Base-by-base conservation (phyloP, 768 basidiomycete genomes). In the Calvatia gigantea region DNA sequence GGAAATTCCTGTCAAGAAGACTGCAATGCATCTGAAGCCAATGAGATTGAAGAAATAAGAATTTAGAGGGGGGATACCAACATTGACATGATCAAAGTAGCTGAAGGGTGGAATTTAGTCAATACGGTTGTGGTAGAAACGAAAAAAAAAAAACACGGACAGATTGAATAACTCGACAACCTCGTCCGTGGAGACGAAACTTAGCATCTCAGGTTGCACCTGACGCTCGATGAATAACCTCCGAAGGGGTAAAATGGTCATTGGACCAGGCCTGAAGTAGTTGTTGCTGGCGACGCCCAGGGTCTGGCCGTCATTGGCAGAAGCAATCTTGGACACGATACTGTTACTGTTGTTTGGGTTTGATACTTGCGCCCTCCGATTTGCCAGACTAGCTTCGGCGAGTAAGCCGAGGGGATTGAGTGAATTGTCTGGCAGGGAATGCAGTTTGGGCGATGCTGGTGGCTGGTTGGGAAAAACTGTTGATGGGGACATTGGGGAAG, bases 201-300 rank as follows among this genome's bases (percentile, higher is more conserved):
- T 91, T 37, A 98, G 75, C 85, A 97, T 95, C 64, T 97, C 95
- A 0, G 95, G 95, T 63, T 94, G 93, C 28, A 94, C 73, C 67
- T 94, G 89, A 21, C 91, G 83, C 69, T 94, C 91, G 50, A 95
- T 95, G 67, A 85, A 90, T 56, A 94, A 69, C 49, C 90, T 77
- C 28, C 91, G 83, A 39, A 94, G 77, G 0, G 93, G 93, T 39
- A 94, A 67, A 42, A 93, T 91, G 4, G 89, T 90, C 84, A 94
- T 93, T 0, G 92, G 92, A 23, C 91, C 90, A 56, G 94, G 94
- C 67, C 88, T 94, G 76, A 97, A 98, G 71, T 94, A 98, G 58
- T 88, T 84, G 57, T 87, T 85, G 57, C 87, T 89, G 2, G 91
- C 90, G 12, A 96, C 86, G 11, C 95, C 89, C 39, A 94, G 69